Evolutionary conservation across 2,329 filamentous ascomycete genomes (phyloP), one percentile per base, ranked within the genome.

Genomic region (Scedosporium boydii): DNA sequence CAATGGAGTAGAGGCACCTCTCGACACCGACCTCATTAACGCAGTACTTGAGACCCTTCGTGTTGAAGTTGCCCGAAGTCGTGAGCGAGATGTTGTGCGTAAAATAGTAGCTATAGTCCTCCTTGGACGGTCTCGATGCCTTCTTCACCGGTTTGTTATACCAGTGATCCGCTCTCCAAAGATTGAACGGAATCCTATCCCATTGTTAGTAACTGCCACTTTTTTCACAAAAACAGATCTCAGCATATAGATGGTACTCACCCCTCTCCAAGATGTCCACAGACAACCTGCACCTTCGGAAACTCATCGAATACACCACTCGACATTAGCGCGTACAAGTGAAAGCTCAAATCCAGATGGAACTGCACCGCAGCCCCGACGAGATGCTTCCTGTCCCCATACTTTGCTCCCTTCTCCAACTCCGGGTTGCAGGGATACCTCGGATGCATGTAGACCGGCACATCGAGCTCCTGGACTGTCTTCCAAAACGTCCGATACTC

Each of bases 271-370:
- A 80, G 64, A 67, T 79, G 76, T 2, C 77, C 77, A 10, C 70
- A 73, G 2, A 79, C 72, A 27, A 79, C 68, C 66, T 79, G 74
- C 23, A 78, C 69, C 3, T 68, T 66, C 0, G 77, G 76, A 61
- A 71, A 78, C 14, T 70, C 67, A 67, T 79, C 77, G 58, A 80
- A 74, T 1, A 78, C 68, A 0, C 77, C 77, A 14, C 72, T 73
- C 1, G 75, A 77, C 62, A 71, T 74, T n/a, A 79, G 64, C 0
- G 75, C 75, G 65, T 78, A 78, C n/a, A 80, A 59, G 65, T 80
- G 77, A 68, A 75, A 76, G 65, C 73, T 76, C 42, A 79, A 64
- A 64, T 78, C 77, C 16, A 78, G 65, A 64, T 78, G 76, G 63
- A 75, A 75, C 63, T 73, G 71, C 34, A 75, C 71, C 0, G 69